Evolutionary conservation across 257 asterid genomes (phyloP), one percentile per base, ranked within the genome.

Genomic region (Solanum appendiculatum): DNA sequence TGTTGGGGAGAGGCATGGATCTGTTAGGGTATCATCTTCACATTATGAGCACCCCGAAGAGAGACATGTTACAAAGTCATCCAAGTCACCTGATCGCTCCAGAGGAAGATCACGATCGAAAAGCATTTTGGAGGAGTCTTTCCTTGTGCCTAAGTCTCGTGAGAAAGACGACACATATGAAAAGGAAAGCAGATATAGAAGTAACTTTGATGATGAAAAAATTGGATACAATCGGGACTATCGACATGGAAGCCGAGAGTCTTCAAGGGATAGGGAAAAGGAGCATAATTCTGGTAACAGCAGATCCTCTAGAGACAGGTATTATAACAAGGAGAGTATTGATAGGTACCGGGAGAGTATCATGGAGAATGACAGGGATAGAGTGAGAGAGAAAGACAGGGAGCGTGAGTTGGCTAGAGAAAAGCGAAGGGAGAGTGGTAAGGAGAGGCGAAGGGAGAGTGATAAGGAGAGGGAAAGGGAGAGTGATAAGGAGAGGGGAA

Each of bases 101-200:
- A 89, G 94, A 89, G 92, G 92, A 89, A 92, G 96, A 89, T 95
- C 99, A 42, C 92, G 91, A 15, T 95, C 98, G 84, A 89, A 89
- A 74, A 95, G 95, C 88, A 88, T 92, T 88, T 87, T 84, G 73
- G 89, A 84, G 18, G 98, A 93, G 88, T 89, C 89, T 87, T 93
- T 94, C 27, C 91, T 48, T 56, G 75, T 70, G 3, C 89, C 86
- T 27, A 86, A 86, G 25, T 74, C 88, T 23, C 86, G 29, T 18
- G 63, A 74, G 29, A 58, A 68, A 82, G 92, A 91, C 29, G 93
- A 92, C 73, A 86, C 88, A 51, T 82, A 89, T 91, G 83, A 83
- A 86, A 70, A 68, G 34, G 95, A 83, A 60, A 89, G 89, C 86
- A 90, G 88, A 84, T 86, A 86, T 73, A 88, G 82, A 84, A 91